Conservation (phyloP, 2,329 filamentous ascomycete genomes). For the Xylariaceae sp. region DNA sequence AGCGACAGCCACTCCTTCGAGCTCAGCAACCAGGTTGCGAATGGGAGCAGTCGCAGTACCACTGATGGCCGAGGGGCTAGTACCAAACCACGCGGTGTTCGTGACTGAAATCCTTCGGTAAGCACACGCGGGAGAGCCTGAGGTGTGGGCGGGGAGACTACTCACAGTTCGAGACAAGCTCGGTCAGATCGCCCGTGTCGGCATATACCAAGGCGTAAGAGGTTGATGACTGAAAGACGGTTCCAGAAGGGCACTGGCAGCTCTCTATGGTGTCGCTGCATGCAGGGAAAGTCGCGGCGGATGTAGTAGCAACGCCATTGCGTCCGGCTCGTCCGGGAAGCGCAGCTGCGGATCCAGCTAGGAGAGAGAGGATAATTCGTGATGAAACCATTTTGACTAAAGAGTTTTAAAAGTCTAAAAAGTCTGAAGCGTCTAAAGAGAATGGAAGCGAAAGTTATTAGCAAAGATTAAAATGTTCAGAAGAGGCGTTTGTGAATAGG, state of each 20-base stretch:
- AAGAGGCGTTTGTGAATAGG: too few species aligned
- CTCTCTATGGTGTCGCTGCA: background rate
- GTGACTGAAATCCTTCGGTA: background rate
- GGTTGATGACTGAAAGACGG: background rate
- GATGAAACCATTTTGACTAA: background rate
- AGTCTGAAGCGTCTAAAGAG: background rate
- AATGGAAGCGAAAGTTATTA: background rate
- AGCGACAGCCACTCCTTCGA: background rate
- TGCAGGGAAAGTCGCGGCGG: background rate
- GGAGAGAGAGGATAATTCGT: background rate
- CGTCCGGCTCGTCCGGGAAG: too few species aligned
- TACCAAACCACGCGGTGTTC: conserved; percentile 3
- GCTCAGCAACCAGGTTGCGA: background rate
- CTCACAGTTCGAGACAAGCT: conserved; percentile 2
- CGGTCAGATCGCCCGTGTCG: conserved; percentile 2
- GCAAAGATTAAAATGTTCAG: background rate
- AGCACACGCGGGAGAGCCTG: background rate
- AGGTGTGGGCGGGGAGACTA: background rate
- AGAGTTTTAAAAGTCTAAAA: background rate
- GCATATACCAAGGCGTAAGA: conserved; percentile 1
- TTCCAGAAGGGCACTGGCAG: background rate
- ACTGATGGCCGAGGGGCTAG: background rate
- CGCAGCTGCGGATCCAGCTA: background rate
- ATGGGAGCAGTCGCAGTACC: background rate
- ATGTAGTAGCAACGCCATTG: too few species aligned